A percentile compares a stretch with the other conserved stretches of the same genome.
phyloP scores from a whole-genome alignment of 2,329 filamentous ascomycete species.

The Epichloe baconii region DNA sequence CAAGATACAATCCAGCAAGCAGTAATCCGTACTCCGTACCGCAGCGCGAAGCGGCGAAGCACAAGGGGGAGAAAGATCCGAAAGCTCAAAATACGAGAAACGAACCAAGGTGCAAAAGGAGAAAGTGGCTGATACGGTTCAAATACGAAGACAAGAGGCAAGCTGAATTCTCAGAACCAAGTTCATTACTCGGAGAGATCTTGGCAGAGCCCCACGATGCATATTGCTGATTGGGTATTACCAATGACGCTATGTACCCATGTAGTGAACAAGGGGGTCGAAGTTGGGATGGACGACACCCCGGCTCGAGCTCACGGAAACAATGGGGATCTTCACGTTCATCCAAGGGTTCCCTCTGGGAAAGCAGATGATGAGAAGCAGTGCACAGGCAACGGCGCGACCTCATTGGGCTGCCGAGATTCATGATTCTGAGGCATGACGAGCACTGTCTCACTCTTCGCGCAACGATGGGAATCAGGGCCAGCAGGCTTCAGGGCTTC shows the following conservation, averaged over 20 bases:
- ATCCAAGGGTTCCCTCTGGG: neutral
- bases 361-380: neutral
- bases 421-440: neutral
- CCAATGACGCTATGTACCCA: neutral
- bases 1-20: neutral
- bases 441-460: neutral
- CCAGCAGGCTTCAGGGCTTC: no score
- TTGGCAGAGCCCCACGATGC: neutral
- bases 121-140: neutral
- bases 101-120: neutral
- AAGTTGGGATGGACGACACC: neutral
- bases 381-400: neutral
- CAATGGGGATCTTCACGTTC: slow-evolving; percentile 1
- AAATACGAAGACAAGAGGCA: neutral
- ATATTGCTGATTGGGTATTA: neutral
- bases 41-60: neutral
- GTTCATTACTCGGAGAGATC: neutral
- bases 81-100: neutral
- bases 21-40: no score
- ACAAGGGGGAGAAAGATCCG: neutral
- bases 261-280: neutral
- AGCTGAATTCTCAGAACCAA: no score
- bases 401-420: neutral
- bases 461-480: no score
- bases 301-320: neutral